Evolutionary conservation across 495 filamentous ascomycete species (phyloP).

Genomic region (Aspergillus leporis): DNA sequence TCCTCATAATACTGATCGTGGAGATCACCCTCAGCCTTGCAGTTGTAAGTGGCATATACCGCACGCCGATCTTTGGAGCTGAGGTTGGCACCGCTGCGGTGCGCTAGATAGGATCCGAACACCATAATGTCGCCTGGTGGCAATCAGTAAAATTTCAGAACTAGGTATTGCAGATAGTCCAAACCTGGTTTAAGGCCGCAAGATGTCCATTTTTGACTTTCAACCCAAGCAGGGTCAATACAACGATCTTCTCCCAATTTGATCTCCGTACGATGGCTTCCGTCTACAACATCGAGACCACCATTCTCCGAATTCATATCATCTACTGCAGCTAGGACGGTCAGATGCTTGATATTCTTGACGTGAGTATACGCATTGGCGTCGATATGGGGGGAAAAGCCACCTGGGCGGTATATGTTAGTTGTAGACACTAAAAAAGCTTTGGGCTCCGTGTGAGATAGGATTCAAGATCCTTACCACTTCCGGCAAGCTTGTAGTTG

Average conservation of each 20-base stretch:
- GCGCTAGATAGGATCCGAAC: conserved; percentile 47
- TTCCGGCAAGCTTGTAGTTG: conserved; percentile 45
- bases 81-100: conserved; percentile 42
- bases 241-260: conserved; percentile 41
- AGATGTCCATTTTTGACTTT: conserved; percentile 39
- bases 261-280: conserved; percentile 41
- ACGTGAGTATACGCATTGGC: conserved; percentile 50
- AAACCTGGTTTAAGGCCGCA: conserved; percentile 41
- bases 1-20: conserved; percentile 47
- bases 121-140: conserved; percentile 40
- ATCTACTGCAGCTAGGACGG: conserved; percentile 45
- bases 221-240: conserved; percentile 40
- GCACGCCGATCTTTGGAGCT: conserved; percentile 39
- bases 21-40: conserved; percentile 41
- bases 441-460: not conserved
- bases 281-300: conserved; percentile 46
- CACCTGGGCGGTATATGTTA: conserved; percentile 16
- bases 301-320: conserved; percentile 41
- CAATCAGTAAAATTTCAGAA: not conserved
- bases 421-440: not conserved
- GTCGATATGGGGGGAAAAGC: conserved; percentile 48
- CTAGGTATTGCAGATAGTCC: not conserved
- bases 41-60: conserved; percentile 50
- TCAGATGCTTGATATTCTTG: conserved; percentile 48
- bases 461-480: conserved; percentile 23